Conservation (phyloP, 2,329 filamentous ascomycete genomes). For the Biscogniauxia marginata region DNA sequence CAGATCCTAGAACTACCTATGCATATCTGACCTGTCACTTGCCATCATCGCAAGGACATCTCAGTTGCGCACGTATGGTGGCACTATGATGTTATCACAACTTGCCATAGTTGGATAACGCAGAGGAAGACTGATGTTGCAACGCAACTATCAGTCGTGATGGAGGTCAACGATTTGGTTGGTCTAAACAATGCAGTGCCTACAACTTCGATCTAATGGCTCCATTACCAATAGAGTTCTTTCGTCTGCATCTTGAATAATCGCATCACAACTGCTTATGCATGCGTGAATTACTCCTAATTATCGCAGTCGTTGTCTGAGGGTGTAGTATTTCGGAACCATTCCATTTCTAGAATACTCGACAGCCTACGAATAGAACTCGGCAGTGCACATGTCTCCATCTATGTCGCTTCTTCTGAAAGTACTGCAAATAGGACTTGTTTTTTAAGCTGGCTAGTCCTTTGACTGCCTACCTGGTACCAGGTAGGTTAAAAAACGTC, state of each 20-base stretch:
- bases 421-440: too few species aligned
- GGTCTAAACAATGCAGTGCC: background rate
- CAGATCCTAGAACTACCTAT: too few species aligned
- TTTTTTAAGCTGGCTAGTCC: too few species aligned
- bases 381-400: too few species aligned
- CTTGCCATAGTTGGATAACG: background rate
- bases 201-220: background rate
- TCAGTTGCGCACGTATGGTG: background rate
- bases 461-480: too few species aligned
- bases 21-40: background rate
- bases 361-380: too few species aligned
- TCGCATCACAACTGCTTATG: background rate
- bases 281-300: background rate
- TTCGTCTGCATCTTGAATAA: background rate
- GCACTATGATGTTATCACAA: background rate
- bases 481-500: too few species aligned
- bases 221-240: background rate
- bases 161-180: background rate
- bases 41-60: background rate
- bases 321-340: too few species aligned
- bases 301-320: too few species aligned
- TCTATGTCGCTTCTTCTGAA: too few species aligned
- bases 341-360: too few species aligned
- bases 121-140: background rate
- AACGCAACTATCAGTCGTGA: background rate